A percentile compares a stretch with the other conserved stretches of the same genome.
phyloP scores from a whole-genome alignment of 2,329 filamentous ascomycete species.

The Aspergillus arachidicola region DNA sequence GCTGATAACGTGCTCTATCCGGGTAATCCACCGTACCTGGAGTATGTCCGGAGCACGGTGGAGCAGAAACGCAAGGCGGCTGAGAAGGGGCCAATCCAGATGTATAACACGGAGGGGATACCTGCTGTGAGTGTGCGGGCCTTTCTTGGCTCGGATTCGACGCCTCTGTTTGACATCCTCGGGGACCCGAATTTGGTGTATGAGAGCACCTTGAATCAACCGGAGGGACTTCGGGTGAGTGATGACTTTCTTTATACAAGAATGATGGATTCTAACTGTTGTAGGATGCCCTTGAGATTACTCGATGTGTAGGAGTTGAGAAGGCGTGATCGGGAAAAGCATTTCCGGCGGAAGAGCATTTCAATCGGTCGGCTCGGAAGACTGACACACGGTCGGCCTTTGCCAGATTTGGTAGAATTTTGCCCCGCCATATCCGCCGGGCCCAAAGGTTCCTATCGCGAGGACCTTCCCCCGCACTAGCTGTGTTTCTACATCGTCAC shows the following conservation, averaged over 20 bases:
- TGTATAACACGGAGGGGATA: slow-evolving; percentile 25
- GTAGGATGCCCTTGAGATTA: slow-evolving; percentile 37
- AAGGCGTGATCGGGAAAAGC: not conserved
- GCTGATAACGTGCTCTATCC: slow-evolving; percentile 50
- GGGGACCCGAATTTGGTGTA: slow-evolving; percentile 70
- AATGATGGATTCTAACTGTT: not conserved
- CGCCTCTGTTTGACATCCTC: slow-evolving; percentile 30
- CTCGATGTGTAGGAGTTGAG: slow-evolving; percentile 32
- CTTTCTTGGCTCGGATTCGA: slow-evolving; percentile 28
- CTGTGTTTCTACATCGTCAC: slow-evolving; percentile 7
- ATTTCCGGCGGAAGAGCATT: not conserved
- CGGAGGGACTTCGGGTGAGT: slow-evolving; percentile 32
- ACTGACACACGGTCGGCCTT: slow-evolving; percentile 56
- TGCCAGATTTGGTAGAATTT: slow-evolving; percentile 30
- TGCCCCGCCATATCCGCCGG: slow-evolving; percentile 25
- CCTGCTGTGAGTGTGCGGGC: slow-evolving; percentile 23
- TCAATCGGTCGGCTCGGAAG: slow-evolving; percentile 15
- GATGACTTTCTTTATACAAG: not conserved
- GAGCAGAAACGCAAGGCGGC: slow-evolving; percentile 59
- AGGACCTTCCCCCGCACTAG: slow-evolving; percentile 40
- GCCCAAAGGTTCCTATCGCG: slow-evolving; percentile 42
- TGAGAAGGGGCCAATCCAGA: slow-evolving; percentile 26
- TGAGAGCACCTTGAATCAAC: slow-evolving; percentile 52
- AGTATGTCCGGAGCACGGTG: slow-evolving; percentile 69
- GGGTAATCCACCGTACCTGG: slow-evolving; percentile 51